These are phyloP conservation scores for Drosera capensis DNA, from an alignment of 148 eudicot genomes.

Conservation along the genomic window DNA sequence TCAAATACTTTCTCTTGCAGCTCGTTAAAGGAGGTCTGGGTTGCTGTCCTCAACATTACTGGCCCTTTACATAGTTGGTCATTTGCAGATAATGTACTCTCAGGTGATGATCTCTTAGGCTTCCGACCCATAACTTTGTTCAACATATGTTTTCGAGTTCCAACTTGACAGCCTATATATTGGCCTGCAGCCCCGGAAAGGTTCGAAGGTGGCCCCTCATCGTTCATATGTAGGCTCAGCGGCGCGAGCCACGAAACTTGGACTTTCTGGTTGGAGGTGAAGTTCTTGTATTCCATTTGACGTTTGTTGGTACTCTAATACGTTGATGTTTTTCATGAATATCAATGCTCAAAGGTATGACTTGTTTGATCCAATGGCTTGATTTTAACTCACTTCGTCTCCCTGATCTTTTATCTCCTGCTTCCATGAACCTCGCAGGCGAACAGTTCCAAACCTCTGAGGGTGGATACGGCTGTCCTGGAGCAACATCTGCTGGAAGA, in stretches of 20 bases:
- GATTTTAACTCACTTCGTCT: background rate
- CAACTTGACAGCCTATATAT: no score
- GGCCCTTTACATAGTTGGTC: slow-evolving; percentile 94
- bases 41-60: slow-evolving; percentile 74
- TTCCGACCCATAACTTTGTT: background rate
- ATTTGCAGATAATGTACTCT: slow-evolving; percentile 50
- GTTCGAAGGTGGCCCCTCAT: slow-evolving; percentile 57
- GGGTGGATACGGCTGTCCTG: slow-evolving; percentile 65
- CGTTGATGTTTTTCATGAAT: no score
- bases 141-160: background rate
- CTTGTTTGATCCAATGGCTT: background rate
- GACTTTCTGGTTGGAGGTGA: slow-evolving; percentile 97
- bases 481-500: slow-evolving; percentile 55
- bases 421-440: slow-evolving; percentile 32
- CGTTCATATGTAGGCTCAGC: slow-evolving; percentile 77
- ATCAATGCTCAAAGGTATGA: background rate
- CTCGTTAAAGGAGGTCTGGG: slow-evolving; percentile 86
- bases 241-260: slow-evolving; percentile 68
- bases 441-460: slow-evolving; percentile 43
- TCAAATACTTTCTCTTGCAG: slow-evolving; percentile 17
- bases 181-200: slow-evolving; percentile 52
- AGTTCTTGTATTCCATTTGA: slow-evolving; percentile 2
- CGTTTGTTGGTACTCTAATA: no score
- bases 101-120: slow-evolving; percentile 28
- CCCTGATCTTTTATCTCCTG: background rate